These are phyloP conservation scores for Camelina laxa DNA, from an alignment of 345 rosid species.

Conservation along the genomic window DNA sequence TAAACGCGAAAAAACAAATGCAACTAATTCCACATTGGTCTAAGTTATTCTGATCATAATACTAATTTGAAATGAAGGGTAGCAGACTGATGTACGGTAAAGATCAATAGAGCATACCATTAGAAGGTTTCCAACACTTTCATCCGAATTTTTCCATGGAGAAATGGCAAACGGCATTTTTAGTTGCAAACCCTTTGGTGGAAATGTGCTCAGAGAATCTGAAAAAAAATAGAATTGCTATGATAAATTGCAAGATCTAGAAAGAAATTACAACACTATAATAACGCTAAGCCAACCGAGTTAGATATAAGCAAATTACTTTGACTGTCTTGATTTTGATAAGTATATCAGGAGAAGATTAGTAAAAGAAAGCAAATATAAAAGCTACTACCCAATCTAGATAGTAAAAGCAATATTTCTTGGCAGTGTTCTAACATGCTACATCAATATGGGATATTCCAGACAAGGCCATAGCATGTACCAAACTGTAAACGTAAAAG, in stretches of 20 bases:
- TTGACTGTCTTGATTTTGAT: conserved; percentile 13
- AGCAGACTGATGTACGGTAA: conserved; percentile 9
- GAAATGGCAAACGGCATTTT: conserved; percentile 78
- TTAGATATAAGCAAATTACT: conserved; percentile 17
- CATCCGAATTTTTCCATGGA: conserved; percentile 89
- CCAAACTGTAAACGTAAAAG: background rate
- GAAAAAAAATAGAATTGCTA: conserved; percentile 36
- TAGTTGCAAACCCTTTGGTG: conserved; percentile 67
- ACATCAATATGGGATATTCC: conserved; percentile 15
- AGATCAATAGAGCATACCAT: conserved; percentile 67
- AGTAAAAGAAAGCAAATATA: background rate
- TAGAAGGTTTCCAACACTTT: conserved; percentile 86
- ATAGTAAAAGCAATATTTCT: background rate
- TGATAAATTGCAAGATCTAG: conserved; percentile 19
- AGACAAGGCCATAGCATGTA: conserved; percentile 21
- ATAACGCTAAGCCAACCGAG: conserved; percentile 13
- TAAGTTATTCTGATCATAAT: background rate
- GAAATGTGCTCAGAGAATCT: conserved; percentile 80
- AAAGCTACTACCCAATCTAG: conserved; percentile 9
- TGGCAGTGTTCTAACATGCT: conserved; percentile 23
- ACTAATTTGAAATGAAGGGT: conserved; percentile 12
- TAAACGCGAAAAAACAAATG: background rate
- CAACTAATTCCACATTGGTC: conserved; percentile 22
- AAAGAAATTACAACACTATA: conserved; percentile 11
- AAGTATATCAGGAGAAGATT: background rate